Percentiles rank a stretch among this genome's conserved stretches.
phyloP scores from a whole-genome alignment of 2,329 filamentous ascomycete species.

The Venturia asperata region DNA sequence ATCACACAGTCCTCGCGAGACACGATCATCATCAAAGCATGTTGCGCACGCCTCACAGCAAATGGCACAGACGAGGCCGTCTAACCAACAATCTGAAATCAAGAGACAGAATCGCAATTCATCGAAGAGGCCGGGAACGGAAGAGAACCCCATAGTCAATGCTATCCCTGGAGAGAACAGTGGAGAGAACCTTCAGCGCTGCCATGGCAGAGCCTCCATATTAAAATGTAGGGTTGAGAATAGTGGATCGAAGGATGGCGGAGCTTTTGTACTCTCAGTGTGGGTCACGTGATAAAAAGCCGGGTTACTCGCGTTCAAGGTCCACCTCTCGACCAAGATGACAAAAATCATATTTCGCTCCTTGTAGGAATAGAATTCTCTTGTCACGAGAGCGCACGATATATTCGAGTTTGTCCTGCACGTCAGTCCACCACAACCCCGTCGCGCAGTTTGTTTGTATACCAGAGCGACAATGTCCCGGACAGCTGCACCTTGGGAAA shows the following conservation, averaged over 20 bases:
- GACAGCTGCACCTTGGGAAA: background rate
- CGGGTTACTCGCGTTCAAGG: no score
- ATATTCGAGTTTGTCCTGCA: background rate
- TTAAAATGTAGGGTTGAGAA: background rate
- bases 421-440: background rate
- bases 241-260: background rate
- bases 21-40: background rate
- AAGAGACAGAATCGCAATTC: background rate
- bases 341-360: background rate
- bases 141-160: constrained; percentile 7
- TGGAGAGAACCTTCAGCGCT: constrained; percentile 13
- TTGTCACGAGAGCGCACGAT: background rate
- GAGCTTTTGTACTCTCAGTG: background rate
- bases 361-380: background rate
- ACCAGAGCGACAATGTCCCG: background rate
- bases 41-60: background rate
- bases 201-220: constrained; percentile 4
- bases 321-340: no score
- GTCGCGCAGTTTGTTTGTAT: constrained; percentile 1
- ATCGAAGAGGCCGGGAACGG: constrained; percentile 12
- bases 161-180: background rate
- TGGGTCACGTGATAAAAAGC: background rate
- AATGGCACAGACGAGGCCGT: constrained; percentile 6
- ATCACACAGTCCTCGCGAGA: background rate
- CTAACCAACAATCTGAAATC: background rate